phyloP scores from a whole-genome alignment of 139 green algal genomes.

The Coelastrella sp. region DNA sequence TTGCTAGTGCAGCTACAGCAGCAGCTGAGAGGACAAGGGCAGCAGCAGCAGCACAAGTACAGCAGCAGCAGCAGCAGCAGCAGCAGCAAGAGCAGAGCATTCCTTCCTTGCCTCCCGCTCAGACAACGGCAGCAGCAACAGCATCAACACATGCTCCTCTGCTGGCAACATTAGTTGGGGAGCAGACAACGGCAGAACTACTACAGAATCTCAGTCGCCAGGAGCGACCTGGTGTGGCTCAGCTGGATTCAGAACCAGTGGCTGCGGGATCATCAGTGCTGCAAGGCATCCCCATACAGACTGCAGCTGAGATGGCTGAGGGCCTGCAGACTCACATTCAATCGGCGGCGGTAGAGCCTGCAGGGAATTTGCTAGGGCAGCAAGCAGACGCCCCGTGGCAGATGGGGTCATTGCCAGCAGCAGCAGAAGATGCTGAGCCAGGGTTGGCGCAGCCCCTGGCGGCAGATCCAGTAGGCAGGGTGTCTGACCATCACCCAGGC shows the following conservation, averaged over 20 bases:
- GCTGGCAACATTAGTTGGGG: neutral
- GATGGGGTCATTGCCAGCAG: neutral
- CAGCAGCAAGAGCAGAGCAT: neutral
- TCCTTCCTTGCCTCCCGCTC: too few relatives aligned
- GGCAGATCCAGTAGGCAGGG: neutral
- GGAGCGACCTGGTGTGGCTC: neutral
- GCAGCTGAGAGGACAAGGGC: neutral
- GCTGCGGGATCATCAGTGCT: neutral
- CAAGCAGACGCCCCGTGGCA: neutral
- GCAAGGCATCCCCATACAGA: neutral
- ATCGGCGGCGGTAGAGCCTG: neutral
- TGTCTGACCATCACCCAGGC: neutral
- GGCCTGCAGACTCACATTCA: neutral
- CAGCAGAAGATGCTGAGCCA: neutral
- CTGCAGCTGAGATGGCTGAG: neutral
- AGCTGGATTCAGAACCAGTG: neutral
- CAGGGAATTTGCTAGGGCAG: neutral
- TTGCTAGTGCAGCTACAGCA: constrained; percentile 6
- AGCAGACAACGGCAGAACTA: neutral
- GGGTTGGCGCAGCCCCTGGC: neutral
- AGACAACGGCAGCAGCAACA: constrained; percentile 8
- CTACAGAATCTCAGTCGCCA: neutral
- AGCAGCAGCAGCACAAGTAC: constrained; percentile 6
- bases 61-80: constrained; percentile 3
- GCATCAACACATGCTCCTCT: too few relatives aligned